phyloP scores from a whole-genome alignment of 176 grass and related monocot species.

The Alloteropsis semialata region DNA sequence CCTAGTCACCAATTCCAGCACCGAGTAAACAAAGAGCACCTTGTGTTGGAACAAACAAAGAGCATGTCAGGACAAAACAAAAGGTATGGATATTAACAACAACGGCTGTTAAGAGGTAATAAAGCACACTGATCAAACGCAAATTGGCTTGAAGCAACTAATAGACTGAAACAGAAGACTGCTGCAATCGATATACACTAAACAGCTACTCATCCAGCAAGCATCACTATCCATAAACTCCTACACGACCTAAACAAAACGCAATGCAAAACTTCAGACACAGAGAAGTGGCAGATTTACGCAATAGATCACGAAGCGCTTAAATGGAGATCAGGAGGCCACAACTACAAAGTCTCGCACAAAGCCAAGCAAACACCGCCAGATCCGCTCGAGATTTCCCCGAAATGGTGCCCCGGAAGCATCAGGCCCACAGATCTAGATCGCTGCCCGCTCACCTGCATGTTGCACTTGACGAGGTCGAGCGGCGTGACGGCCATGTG shows the following conservation, averaged over 20 bases:
- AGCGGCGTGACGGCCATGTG: conserved; percentile 96
- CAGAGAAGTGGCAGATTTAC: background rate
- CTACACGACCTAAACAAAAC: background rate
- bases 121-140: background rate
- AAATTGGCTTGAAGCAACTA: background rate
- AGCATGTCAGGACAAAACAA: background rate
- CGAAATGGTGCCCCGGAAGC: background rate
- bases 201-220: background rate
- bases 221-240: background rate
- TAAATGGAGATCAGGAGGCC: background rate
- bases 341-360: background rate
- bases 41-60: background rate
- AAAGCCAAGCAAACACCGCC: background rate
- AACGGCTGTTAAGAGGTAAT: background rate
- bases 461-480: conserved; percentile 97
- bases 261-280: background rate
- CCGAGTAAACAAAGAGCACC: background rate
- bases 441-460: conserved; percentile 57
- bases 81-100: background rate
- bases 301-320: background rate
- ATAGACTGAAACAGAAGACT: background rate
- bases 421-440: background rate
- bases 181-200: background rate
- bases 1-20: background rate
- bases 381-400: conserved; percentile 18